Percentiles rank a stretch among this genome's conserved stretches.
phyloP scores from a whole-genome alignment of 2,329 filamentous ascomycete species.

The Lomentospora prolificans region DNA sequence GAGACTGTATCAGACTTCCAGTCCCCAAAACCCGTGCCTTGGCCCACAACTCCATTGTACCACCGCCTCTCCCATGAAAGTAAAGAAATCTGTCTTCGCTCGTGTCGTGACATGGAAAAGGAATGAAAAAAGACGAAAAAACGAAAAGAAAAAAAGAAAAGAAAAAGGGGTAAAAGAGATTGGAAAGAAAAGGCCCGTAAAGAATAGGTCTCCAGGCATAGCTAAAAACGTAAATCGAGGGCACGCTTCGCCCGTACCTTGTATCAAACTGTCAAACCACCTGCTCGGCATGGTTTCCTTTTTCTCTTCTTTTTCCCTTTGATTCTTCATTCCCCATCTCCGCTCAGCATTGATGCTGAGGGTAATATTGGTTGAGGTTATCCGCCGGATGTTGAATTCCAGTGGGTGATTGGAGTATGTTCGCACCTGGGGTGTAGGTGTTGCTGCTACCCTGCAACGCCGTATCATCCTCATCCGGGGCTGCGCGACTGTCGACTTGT shows the following conservation, averaged over 20 bases:
- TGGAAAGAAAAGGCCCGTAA: background rate
- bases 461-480: background rate
- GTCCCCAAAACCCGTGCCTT: background rate
- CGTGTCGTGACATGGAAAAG: too few relatives aligned
- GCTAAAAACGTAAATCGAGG: too few relatives aligned
- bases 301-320: too few relatives aligned
- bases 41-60: background rate
- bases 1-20: background rate
- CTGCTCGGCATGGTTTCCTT: too few relatives aligned
- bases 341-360: background rate
- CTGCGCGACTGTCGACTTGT: slow-evolving; percentile 4
- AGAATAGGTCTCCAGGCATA: background rate
- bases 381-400: background rate
- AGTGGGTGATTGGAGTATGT: background rate
- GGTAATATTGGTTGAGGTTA: background rate
- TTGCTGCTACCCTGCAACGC: background rate
- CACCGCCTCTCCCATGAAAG: background rate
- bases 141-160: background rate
- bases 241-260: too few relatives aligned
- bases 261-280: too few relatives aligned
- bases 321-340: too few relatives aligned
- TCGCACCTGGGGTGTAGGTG: background rate
- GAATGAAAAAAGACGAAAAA: background rate
- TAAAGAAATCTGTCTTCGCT: too few relatives aligned
- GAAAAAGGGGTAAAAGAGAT: slow-evolving; percentile 1